phyloP scores from a whole-genome alignment of 2,329 filamentous ascomycete genomes.

The Thyridium curvatum region DNA sequence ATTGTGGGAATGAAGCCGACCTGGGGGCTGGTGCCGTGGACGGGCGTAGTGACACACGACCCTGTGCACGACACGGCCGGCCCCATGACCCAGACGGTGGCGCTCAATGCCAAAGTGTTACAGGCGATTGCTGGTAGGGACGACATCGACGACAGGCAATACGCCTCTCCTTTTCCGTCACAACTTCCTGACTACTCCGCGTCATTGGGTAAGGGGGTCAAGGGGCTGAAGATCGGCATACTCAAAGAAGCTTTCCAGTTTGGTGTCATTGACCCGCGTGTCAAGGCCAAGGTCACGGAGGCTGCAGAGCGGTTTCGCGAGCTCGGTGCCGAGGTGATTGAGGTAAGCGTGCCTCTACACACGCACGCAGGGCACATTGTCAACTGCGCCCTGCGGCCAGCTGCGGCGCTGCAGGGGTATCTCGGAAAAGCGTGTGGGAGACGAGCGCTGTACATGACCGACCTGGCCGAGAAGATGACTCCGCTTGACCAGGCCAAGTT shows the following conservation, averaged over 20 bases:
- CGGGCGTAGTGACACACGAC: conserved; percentile 3
- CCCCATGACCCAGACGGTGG: too few species aligned
- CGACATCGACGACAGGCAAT: too few species aligned
- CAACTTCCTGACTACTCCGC: too few species aligned
- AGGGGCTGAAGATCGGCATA: too few species aligned
- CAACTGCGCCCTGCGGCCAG: conserved; percentile 31
- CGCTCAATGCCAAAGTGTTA: too few species aligned
- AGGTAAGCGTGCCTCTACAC: conserved; percentile 42
- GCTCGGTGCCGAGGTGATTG: conserved; percentile 32
- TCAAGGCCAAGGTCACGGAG: background rate
- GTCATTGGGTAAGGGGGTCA: too few species aligned
- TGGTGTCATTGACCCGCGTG: background rate
- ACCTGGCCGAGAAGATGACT: conserved; percentile 40
- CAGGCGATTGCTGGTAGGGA: too few species aligned
- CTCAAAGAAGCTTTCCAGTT: too few species aligned
- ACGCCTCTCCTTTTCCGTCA: too few species aligned
- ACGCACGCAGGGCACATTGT: conserved; percentile 38
- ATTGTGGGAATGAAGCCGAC: conserved; percentile 17
- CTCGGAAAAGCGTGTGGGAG: conserved; percentile 30
- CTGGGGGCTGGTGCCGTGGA: conserved; percentile 16
- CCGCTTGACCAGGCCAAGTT: conserved; percentile 31
- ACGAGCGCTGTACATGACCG: conserved; percentile 31
- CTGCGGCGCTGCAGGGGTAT: conserved; percentile 26
- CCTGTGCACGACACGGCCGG: background rate
- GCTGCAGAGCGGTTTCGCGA: too few species aligned